These are phyloP conservation scores for Porphyridium purpureum DNA, from an alignment of 23 red algal species.

Conservation along the genomic window DNA sequence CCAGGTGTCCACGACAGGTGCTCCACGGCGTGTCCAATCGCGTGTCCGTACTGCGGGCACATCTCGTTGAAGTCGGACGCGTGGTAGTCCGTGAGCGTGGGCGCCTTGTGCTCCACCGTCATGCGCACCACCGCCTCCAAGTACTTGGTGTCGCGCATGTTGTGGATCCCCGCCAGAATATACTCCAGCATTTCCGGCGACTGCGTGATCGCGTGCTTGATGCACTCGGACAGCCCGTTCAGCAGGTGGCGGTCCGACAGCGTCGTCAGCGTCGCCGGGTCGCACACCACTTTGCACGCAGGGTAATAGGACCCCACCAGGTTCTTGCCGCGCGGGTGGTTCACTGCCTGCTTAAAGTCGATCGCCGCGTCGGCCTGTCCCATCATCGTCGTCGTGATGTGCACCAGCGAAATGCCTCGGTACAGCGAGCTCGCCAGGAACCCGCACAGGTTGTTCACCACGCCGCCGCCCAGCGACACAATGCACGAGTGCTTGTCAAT, in stretches of 20 bases:
- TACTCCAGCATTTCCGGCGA: slow-evolving; percentile 8
- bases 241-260: slow-evolving; percentile 3
- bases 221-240: slow-evolving; percentile 9
- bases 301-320: slow-evolving; percentile 18
- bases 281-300: slow-evolving; percentile 5
- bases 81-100: slow-evolving; percentile 5
- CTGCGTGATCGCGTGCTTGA: slow-evolving; percentile 16
- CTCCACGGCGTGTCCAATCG: slow-evolving; percentile 26
- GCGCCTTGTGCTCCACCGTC: slow-evolving; percentile 7
- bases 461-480: slow-evolving; percentile 9
- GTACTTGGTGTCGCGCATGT: background rate
- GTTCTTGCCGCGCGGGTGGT: slow-evolving; percentile 23
- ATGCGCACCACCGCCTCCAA: slow-evolving; percentile 4
- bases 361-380: slow-evolving; percentile 4
- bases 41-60: slow-evolving; percentile 14
- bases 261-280: slow-evolving; percentile 7
- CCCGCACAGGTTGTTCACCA: slow-evolving; percentile 1
- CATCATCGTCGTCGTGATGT: slow-evolving; percentile 8
- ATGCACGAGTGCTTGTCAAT: slow-evolving; percentile 8
- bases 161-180: background rate
- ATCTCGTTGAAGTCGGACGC: background rate
- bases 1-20: background rate
- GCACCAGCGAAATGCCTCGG: slow-evolving; percentile 2
- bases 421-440: background rate
- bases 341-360: slow-evolving; percentile 4